These are phyloP conservation scores for Puccinia brachypodii DNA, from an alignment of 1,284 basidiomycete species.

Conservation along the genomic window DNA sequence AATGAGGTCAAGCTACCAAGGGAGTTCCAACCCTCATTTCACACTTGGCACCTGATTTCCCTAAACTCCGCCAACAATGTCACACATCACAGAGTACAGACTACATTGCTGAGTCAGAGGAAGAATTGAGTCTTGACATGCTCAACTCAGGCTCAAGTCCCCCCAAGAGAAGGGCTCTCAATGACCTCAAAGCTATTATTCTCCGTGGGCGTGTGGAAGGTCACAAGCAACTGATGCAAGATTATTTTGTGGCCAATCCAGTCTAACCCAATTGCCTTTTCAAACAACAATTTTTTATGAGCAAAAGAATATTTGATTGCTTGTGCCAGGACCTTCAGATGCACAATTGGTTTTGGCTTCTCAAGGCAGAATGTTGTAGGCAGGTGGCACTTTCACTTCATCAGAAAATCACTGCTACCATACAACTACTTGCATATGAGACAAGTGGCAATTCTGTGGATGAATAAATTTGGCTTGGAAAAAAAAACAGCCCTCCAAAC, in stretches of 20 bases:
- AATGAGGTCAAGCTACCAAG: too few relatives aligned
- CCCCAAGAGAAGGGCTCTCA: too few relatives aligned
- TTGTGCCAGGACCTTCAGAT: neutral
- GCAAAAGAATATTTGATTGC: neutral
- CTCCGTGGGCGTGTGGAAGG: neutral
- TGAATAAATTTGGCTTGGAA: neutral
- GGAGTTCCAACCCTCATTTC: too few relatives aligned
- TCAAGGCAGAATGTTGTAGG: neutral
- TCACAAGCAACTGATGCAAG: neutral
- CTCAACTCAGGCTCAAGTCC: too few relatives aligned
- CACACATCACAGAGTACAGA: too few relatives aligned
- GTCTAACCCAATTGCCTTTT: neutral
- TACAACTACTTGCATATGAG: neutral
- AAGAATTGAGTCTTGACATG: too few relatives aligned
- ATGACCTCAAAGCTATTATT: neutral
- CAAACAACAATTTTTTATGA: neutral
- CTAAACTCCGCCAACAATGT: too few relatives aligned
- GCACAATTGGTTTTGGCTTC: neutral
- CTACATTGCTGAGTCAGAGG: too few relatives aligned
- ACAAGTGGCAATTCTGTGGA: neutral
- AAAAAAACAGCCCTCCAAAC: neutral
- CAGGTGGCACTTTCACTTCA: neutral
- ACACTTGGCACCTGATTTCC: too few relatives aligned
- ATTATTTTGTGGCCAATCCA: neutral
- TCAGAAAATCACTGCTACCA: slow-evolving; percentile 3